Base-by-base conservation (phyloP, 176 grass and related monocot genomes). In the Carex scoparia region DNA sequence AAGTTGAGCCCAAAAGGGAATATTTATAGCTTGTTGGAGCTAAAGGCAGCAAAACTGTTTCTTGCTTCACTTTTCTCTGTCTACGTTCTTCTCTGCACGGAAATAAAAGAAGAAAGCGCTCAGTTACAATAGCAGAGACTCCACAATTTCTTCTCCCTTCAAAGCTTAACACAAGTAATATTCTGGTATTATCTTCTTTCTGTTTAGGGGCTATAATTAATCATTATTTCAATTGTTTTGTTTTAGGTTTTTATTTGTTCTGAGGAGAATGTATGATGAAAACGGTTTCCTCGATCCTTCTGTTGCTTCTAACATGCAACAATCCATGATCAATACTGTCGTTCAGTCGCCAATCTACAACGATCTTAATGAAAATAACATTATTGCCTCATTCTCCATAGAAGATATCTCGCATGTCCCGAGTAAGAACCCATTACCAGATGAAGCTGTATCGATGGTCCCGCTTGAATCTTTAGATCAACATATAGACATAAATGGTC, bases 1-100 rank as follows among this genome's bases (percentile, higher is more conserved):
- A 23, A 85, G 68, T 75, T 54, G 46, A 75, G 44, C 71, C 7
- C 46, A 31, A 75, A 87, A 87, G 87, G 89, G 84, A 81, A 81
- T 81, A 72, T 93, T 80, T 86, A 85, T 59, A 87, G 83, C 87
- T 93, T 93, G 91, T 93, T 93, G 89, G 90, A 89, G 81, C 65
- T 81, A 59, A 65, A 93, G 73, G 86, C 79, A 86, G 84, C 84
- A 90, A 87, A 86, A 88, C 89, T 90, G 88, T 86, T 93, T 93
- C 84, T 77, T 88, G 88, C 85, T 82, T 84, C 81, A 86, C 51
- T 78, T 84, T 88, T 85, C 79, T 83, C 80, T 69, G 70, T 88
- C 79, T 73, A 86, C 82, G 48, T 84, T 84, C 87, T 82, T 92
- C 85, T 84, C 86, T 88, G 65, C 83, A 90, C 79, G 79, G 72